phyloP scores from a whole-genome alignment of 352 stramenopile species.

The Phytopythium ostracodes region DNA sequence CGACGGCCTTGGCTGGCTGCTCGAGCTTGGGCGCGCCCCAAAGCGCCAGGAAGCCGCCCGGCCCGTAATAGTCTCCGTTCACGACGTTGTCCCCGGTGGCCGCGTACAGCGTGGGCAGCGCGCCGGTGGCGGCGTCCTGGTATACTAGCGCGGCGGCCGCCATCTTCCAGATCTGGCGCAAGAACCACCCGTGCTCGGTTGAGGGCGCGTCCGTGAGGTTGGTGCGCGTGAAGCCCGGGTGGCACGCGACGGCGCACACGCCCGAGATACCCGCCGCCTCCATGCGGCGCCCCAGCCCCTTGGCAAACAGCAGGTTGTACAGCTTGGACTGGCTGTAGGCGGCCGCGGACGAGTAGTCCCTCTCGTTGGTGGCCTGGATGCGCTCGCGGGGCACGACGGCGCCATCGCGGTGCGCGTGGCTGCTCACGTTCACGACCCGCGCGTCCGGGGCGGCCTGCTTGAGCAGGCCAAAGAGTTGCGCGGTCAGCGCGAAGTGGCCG shows the following conservation, averaged over 20 bases:
- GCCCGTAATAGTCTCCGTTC: constrained; percentile 40
- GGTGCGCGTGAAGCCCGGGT: constrained; percentile 30
- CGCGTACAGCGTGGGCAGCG: constrained; percentile 39
- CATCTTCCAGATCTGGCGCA: constrained; percentile 7
- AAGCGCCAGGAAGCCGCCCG: constrained; percentile 25
- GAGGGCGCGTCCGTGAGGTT: constrained; percentile 13
- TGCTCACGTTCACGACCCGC: constrained; percentile 48
- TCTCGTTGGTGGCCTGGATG: neutral
- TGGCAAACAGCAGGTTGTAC: constrained; percentile 52
- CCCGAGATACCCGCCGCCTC: constrained; percentile 15
- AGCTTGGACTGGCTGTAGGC: constrained; percentile 46
- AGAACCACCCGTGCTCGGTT: constrained; percentile 13
- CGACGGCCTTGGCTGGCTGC: constrained; percentile 10
- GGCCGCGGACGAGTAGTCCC: neutral
- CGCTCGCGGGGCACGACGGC: constrained; percentile 14
- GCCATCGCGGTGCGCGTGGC: constrained; percentile 27
- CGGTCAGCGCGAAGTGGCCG: constrained; percentile 49
- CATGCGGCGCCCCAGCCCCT: constrained; percentile 36
- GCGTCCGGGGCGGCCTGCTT: constrained; percentile 15
- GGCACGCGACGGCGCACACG: constrained; percentile 22
- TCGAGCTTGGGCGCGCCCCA: constrained; percentile 29
- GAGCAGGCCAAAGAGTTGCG: constrained; percentile 34
- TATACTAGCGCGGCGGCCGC: neutral
- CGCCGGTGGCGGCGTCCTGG: constrained; percentile 20
- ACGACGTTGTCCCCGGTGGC: constrained; percentile 24